These are phyloP conservation scores for Torulaspora quercuum DNA, from an alignment of 805 yeast genomes.

Conservation along the genomic window DNA sequence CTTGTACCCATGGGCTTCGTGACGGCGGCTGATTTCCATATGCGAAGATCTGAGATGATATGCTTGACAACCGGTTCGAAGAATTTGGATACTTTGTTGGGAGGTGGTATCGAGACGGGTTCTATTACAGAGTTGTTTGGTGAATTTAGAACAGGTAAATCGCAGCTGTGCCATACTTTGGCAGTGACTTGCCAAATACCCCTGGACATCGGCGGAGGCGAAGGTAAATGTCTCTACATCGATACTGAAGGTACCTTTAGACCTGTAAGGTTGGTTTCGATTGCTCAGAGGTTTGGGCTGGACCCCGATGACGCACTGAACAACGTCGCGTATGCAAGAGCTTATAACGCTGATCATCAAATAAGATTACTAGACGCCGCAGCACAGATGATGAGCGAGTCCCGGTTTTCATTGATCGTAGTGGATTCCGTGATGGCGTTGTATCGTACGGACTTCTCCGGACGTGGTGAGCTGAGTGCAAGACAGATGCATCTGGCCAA, in stretches of 20 bases:
- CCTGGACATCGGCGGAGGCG: conserved; percentile 96
- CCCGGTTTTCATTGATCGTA: conserved; percentile 81
- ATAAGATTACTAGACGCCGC: conserved; percentile 81
- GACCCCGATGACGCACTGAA: conserved; percentile 93
- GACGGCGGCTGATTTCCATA: conserved; percentile 91
- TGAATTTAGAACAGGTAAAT: conserved; percentile 95
- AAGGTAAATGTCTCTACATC: conserved; percentile 92
- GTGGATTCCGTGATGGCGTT: conserved; percentile 98
- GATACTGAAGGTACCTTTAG: conserved; percentile 98
- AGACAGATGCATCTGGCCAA: conserved; percentile 92
- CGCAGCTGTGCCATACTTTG: conserved; percentile 93
- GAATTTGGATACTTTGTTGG: conserved; percentile 84
- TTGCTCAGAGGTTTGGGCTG: conserved; percentile 86
- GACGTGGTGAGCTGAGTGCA: conserved; percentile 93
- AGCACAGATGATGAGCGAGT: conserved; percentile 93
- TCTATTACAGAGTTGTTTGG: conserved; percentile 95
- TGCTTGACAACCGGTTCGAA: conserved; percentile 95
- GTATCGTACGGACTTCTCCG: conserved; percentile 90
- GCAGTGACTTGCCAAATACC: conserved; percentile 97
- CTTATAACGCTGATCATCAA: conserved; percentile 96
- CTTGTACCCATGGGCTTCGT: conserved; percentile 95
- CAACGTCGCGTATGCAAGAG: conserved; percentile 96
- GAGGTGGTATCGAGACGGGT: conserved; percentile 98
- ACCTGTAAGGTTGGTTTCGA: conserved; percentile 83
- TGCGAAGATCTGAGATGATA: conserved; percentile 83